A percentile compares a stretch with the other conserved stretches of the same genome.
These are phyloP conservation scores for Aspergillus kassunensis DNA, from an alignment of 495 filamentous ascomycete genomes.

Conservation along the genomic window DNA sequence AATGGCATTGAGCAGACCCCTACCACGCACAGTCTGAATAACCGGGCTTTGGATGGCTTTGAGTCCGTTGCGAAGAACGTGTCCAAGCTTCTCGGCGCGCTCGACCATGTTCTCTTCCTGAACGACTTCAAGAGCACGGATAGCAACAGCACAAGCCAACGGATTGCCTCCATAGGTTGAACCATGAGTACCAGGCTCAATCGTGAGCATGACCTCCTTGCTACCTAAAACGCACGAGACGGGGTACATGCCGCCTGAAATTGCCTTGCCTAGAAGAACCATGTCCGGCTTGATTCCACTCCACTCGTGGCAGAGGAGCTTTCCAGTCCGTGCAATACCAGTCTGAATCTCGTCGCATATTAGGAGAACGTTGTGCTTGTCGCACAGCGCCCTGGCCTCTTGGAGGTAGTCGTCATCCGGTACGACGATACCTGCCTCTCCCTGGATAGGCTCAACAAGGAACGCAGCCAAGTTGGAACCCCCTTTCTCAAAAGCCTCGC, in stretches of 20 bases:
- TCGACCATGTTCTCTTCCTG: slow-evolving; percentile 85
- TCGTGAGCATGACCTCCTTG: slow-evolving; percentile 92
- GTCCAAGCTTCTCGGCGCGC: slow-evolving; percentile 72
- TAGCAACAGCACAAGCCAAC: slow-evolving; percentile 92
- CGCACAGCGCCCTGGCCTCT: slow-evolving; percentile 80
- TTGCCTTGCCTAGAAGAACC: slow-evolving; percentile 92
- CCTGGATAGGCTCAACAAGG: slow-evolving; percentile 96
- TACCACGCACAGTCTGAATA: slow-evolving; percentile 81
- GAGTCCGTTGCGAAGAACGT: slow-evolving; percentile 79
- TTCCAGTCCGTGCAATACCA: slow-evolving; percentile 89
- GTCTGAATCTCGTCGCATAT: slow-evolving; percentile 99
- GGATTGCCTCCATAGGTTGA: slow-evolving; percentile 98
- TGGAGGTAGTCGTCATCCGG: slow-evolving; percentile 85
- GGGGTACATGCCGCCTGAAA: slow-evolving; percentile 97
- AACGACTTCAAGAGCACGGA: slow-evolving; percentile 91
- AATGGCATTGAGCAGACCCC: slow-evolving; percentile 93
- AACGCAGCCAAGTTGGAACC: slow-evolving; percentile 87
- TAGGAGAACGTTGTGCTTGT: slow-evolving; percentile 87
- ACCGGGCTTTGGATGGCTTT: slow-evolving; percentile 66
- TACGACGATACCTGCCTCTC: slow-evolving; percentile 95
- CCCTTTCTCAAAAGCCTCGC: slow-evolving; percentile 72
- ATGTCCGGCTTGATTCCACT: slow-evolving; percentile 92
- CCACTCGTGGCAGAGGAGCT: slow-evolving; percentile 92
- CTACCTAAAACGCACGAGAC: slow-evolving; percentile 88
- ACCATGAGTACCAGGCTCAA: slow-evolving; percentile 95